phyloP scores from a whole-genome alignment of 2,329 filamentous ascomycete genomes.

The Clarireedia hainanense region DNA sequence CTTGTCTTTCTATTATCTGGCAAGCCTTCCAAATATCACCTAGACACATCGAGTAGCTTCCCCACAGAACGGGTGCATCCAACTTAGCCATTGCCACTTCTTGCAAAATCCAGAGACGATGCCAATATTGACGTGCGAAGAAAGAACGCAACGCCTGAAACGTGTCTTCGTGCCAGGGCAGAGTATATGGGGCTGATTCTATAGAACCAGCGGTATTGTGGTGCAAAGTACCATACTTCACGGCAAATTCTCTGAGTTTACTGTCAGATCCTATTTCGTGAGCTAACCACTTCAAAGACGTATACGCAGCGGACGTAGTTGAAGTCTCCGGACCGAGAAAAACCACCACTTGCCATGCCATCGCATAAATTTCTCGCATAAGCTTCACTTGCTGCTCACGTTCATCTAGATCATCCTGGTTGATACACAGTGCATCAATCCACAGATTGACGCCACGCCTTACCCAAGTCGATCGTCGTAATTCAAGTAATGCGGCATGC shows the following conservation, averaged over 20 bases:
- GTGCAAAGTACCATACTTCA: neutral
- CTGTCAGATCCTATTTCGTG: neutral
- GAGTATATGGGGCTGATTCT: neutral
- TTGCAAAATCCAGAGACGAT: constrained; percentile 8
- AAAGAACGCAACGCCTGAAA: neutral
- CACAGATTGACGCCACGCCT: constrained; percentile 3
- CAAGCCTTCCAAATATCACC: constrained; percentile 6
- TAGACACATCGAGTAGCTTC: neutral
- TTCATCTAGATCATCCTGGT: constrained; percentile 10
- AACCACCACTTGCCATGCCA: constrained; percentile 3
- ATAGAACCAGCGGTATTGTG: neutral
- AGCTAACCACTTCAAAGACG: neutral
- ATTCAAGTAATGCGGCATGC: neutral
- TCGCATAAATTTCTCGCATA: constrained; percentile 10
- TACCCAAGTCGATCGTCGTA: neutral
- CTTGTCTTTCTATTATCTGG: neutral
- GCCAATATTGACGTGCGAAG: constrained; percentile 5
- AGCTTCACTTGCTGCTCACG: constrained; percentile 8
- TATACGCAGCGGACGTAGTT: neutral
- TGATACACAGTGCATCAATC: constrained; percentile 13
- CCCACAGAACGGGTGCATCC: constrained; percentile 3
- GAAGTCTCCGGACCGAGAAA: neutral
- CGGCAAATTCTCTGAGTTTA: constrained; percentile 2
- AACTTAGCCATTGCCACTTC: constrained; percentile 3
- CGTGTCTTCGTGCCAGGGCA: neutral